Conservation (phyloP, 352 stramenopile genomes). For the Phytophthora lateralis region DNA sequence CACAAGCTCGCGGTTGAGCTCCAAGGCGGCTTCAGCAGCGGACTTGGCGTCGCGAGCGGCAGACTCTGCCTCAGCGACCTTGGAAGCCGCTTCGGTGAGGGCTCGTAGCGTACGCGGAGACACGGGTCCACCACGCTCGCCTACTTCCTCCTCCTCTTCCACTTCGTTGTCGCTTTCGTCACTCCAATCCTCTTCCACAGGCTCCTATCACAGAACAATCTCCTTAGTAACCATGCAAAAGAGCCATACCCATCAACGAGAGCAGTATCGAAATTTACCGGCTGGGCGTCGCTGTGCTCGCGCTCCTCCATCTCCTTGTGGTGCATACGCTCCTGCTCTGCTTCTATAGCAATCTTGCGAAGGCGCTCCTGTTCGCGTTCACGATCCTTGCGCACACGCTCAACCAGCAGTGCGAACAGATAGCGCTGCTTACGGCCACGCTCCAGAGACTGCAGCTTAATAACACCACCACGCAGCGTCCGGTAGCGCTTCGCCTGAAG, state of each 20-base stretch:
- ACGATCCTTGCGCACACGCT: constrained; percentile 47
- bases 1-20: constrained; percentile 68
- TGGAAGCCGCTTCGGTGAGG: constrained; percentile 72
- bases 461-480: constrained; percentile 45
- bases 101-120: constrained; percentile 65
- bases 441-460: constrained; percentile 59
- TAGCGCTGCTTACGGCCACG: constrained; percentile 72
- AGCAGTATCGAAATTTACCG: constrained; percentile 45
- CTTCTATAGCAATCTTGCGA: constrained; percentile 42
- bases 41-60: constrained; percentile 75
- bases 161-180: constrained; percentile 70
- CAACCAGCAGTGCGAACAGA: constrained; percentile 52
- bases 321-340: constrained; percentile 37
- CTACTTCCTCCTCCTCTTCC: constrained; percentile 29
- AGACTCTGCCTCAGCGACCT: constrained; percentile 76
- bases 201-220: constrained; percentile 68
- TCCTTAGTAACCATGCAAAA: constrained; percentile 52
- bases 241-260: neutral
- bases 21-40: constrained; percentile 58
- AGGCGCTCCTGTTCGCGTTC: constrained; percentile 45
- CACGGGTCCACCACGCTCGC: constrained; percentile 36
- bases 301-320: constrained; percentile 53
- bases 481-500: constrained; percentile 50
- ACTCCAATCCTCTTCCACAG: constrained; percentile 85
- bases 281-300: constrained; percentile 49